Conservation (phyloP, 2,329 filamentous ascomycete genomes). For the Chalara sp. region DNA sequence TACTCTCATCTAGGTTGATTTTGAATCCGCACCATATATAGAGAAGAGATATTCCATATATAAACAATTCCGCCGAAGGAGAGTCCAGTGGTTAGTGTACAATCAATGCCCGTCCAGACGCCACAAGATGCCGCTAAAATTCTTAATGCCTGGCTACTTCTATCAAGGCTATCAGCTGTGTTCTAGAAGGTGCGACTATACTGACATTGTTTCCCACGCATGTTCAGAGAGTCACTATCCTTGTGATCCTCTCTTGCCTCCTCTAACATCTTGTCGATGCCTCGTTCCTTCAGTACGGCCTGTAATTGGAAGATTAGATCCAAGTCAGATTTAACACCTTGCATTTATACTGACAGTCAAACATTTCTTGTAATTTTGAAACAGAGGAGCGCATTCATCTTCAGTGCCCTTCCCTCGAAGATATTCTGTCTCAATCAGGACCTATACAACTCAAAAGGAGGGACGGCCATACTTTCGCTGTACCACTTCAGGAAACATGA, state of each 20-base stretch:
- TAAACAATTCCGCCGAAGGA: too few species aligned
- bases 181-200: too few species aligned
- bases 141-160: too few species aligned
- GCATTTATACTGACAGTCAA: slow-evolving; percentile 53
- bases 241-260: slow-evolving; percentile 85
- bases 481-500: slow-evolving; percentile 99
- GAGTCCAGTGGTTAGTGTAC: too few species aligned
- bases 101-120: too few species aligned
- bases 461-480: slow-evolving; percentile 72
- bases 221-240: slow-evolving; percentile 73
- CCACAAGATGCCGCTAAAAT: too few species aligned
- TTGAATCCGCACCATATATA: too few species aligned
- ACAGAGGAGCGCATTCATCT: slow-evolving; percentile 78
- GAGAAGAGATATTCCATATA: too few species aligned
- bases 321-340: background rate
- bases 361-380: slow-evolving; percentile 84
- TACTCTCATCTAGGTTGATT: too few species aligned
- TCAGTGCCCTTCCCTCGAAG: slow-evolving; percentile 75
- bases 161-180: too few species aligned
- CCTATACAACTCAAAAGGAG: slow-evolving; percentile 9
- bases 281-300: slow-evolving; percentile 80
- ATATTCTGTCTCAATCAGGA: slow-evolving; percentile 57
- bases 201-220: slow-evolving; percentile 38
- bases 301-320: slow-evolving; percentile 30
- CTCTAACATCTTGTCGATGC: slow-evolving; percentile 87